Evolutionary conservation across 2,329 filamentous ascomycete species (phyloP).

Genomic region (Rhinocladiella mackenziei): DNA sequence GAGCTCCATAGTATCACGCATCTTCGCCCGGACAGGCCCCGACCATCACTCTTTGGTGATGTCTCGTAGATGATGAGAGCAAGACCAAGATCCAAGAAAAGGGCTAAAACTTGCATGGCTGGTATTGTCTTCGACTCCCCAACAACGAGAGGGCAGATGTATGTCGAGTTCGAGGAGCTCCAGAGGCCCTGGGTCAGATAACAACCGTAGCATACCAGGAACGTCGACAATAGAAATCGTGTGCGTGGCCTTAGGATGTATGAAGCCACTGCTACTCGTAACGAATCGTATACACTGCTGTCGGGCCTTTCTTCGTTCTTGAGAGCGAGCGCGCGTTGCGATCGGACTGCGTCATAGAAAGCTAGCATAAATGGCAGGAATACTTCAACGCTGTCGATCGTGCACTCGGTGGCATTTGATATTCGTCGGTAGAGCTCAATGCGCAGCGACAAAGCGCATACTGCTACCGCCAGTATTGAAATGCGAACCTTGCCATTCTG

Average conservation of each 20-base stretch:
- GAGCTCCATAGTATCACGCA: slow-evolving; percentile 25
- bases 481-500: slow-evolving; percentile 19
- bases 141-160: slow-evolving; percentile 46
- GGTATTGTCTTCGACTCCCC: slow-evolving; percentile 36
- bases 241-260: slow-evolving; percentile 35
- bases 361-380: slow-evolving; percentile 41
- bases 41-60: slow-evolving; percentile 11
- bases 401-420: slow-evolving; percentile 43
- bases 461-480: slow-evolving; percentile 25
- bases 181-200: slow-evolving; percentile 37
- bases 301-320: slow-evolving; percentile 22
- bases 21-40: slow-evolving; percentile 15
- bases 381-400: slow-evolving; percentile 28
- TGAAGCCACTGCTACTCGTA: slow-evolving; percentile 21
- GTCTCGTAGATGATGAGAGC: slow-evolving; percentile 32
- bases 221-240: slow-evolving; percentile 39
- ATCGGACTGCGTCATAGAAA: slow-evolving; percentile 40
- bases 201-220: slow-evolving; percentile 39
- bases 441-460: slow-evolving; percentile 32
- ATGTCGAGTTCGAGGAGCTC: slow-evolving; percentile 42
- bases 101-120: slow-evolving; percentile 37
- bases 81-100: slow-evolving; percentile 42
- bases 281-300: slow-evolving; percentile 23
- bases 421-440: slow-evolving; percentile 42
- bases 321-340: slow-evolving; percentile 31